These are phyloP conservation scores for Lasiodiplodia theobromae DNA, from an alignment of 2,329 filamentous ascomycete genomes.

Conservation along the genomic window DNA sequence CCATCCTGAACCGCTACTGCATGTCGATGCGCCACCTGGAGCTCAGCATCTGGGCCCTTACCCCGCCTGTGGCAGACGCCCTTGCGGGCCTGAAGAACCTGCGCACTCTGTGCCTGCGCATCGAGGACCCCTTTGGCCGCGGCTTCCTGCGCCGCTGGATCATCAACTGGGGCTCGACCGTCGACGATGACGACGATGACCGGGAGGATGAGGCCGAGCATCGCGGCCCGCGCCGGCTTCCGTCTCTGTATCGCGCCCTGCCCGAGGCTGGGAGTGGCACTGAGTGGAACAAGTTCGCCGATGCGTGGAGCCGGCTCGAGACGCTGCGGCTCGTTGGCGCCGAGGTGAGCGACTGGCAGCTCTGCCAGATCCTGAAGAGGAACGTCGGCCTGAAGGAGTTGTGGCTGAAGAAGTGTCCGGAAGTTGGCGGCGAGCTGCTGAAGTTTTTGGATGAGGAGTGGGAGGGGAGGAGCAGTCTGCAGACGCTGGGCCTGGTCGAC, in stretches of 20 bases:
- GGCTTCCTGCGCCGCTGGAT: constrained; percentile 31
- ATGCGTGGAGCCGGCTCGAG: constrained; percentile 32
- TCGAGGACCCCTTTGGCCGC: constrained; percentile 36
- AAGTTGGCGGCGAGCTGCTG: constrained; percentile 36
- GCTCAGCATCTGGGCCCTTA: constrained; percentile 41
- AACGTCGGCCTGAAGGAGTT: constrained; percentile 36
- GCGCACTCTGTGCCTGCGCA: constrained; percentile 36
- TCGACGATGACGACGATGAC: constrained; percentile 13
- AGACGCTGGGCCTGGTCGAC: constrained; percentile 35
- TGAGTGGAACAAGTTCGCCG: constrained; percentile 30
- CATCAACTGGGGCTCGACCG: constrained; percentile 27
- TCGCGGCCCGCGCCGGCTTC: constrained; percentile 28
- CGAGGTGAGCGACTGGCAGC: constrained; percentile 34
- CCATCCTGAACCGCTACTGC: constrained; percentile 38
- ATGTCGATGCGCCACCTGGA: constrained; percentile 39
- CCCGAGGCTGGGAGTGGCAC: constrained; percentile 25
- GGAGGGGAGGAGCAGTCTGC: constrained; percentile 33
- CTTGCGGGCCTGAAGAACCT: constrained; percentile 37
- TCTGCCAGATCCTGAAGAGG: constrained; percentile 34
- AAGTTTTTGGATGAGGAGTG: constrained; percentile 35
- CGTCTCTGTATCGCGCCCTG: constrained; percentile 33
- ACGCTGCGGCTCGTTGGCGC: constrained; percentile 37
- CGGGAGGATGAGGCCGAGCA: neutral
- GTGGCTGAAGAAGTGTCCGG: constrained; percentile 36
- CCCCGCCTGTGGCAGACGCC: constrained; percentile 36